Evolutionary conservation across 2,329 filamentous ascomycete species (phyloP).

Genomic region (Diaporthe sp.): DNA sequence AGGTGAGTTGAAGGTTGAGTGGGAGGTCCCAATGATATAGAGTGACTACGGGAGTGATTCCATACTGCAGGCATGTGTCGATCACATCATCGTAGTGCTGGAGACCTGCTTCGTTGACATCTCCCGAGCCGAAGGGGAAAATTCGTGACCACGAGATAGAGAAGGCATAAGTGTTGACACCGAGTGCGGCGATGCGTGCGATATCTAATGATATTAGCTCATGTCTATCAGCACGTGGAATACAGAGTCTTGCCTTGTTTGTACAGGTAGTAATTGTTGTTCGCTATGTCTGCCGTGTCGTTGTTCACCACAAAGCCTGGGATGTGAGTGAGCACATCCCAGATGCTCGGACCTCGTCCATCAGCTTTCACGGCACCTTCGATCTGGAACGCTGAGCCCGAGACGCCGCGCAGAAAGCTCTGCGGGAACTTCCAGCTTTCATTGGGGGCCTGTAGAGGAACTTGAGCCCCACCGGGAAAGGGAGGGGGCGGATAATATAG

Average conservation of each 20-base stretch:
- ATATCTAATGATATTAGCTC: conserved; percentile 9
- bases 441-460: conserved; percentile 1
- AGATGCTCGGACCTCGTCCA: conserved; percentile 18
- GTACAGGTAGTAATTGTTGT: conserved; percentile 22
- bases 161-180: conserved; percentile 26
- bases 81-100: conserved; percentile 24
- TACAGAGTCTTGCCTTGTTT: background rate
- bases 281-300: conserved; percentile 13
- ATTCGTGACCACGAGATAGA: conserved; percentile 25
- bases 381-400: conserved; percentile 9
- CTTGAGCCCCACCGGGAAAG: background rate
- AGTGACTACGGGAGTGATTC: background rate
- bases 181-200: conserved; percentile 21
- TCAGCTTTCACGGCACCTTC: conserved; percentile 23
- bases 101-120: conserved; percentile 3
- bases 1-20: conserved; percentile 17
- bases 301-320: conserved; percentile 7
- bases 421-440: conserved; percentile 22
- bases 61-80: conserved; percentile 23
- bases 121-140: conserved; percentile 16
- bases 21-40: conserved; percentile 27
- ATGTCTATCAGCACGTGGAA: rapidly evolving
- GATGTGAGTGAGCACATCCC: conserved; percentile 16
- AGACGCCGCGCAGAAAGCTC: conserved; percentile 12
- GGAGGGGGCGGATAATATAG: conserved; percentile 16